Base-by-base conservation (phyloP, 2,329 filamentous ascomycete genomes). In the Paecilomyces sp. region DNA sequence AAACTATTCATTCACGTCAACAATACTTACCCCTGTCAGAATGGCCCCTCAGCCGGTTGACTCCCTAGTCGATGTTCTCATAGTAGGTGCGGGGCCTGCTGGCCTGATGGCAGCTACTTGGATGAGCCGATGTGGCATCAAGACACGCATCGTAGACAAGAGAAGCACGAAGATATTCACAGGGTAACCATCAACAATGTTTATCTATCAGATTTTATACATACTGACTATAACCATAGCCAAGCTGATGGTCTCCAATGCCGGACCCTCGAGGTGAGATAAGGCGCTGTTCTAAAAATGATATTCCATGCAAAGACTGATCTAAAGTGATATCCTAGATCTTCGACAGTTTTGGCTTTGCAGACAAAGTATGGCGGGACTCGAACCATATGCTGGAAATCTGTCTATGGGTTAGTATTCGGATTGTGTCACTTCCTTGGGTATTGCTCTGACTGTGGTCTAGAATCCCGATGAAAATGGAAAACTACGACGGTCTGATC, bases 311-410 rank as follows among this genome's bases (percentile, higher is more conserved):
- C 11, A 2, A 22, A 47, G 18, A 22, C 18, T 2, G 31, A 9
- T 47, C 41, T 47, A 47, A 47, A 6, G n/a, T 8, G 5, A 18
- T n/a, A 7, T 18, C 18, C 12, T 66, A 68, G 71, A 86, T 90
- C 8, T 85, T 90, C 57, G 86, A 91, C 65, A 86, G 84, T 60
- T 87, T 91, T 65, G 87, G 85, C 0, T 84, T 91, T 62, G 85
- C 80, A 3, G 83, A 89, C 65, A 77, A 82, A 9, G 83, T 82
- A 1, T 84, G 84, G 80, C 85, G 85, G 55, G 87, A 90, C 65
- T 80, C 83, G 12, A 88, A 88, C 67, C 85, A 86, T 67, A 83
- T 89, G 76, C 77, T 88, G n/a, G 87, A 88, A 75, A 84, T 88
- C 59, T 74, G 63, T 41, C 77, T 84, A 58, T 84, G 82, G 68